Percentiles rank a stretch among this genome's conserved stretches.
phyloP scores from a whole-genome alignment of 768 basidiomycete genomes.

The Tremella mesenterica region DNA sequence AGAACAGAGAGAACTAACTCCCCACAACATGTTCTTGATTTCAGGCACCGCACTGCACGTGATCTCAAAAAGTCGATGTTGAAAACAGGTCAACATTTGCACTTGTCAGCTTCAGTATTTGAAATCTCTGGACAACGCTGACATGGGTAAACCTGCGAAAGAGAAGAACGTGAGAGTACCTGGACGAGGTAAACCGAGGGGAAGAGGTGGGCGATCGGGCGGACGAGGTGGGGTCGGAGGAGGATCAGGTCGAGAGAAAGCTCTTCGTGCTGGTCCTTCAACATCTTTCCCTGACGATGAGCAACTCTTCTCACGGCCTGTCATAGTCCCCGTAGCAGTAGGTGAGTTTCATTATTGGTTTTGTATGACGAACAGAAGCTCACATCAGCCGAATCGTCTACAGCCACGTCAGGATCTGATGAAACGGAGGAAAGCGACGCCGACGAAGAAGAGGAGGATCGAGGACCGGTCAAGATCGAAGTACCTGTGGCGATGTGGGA shows the following conservation, averaged over 20 bases:
- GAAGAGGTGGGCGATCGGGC: conserved; percentile 12
- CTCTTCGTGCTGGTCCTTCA: conserved; percentile 1
- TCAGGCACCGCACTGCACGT: conserved; percentile 3
- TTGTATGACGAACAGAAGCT: background rate
- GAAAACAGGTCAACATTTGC: too few species aligned
- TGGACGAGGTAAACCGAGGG: conserved; percentile 17
- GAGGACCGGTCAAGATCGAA: conserved; percentile 31
- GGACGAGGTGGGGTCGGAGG: conserved; percentile 6
- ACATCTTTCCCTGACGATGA: conserved; percentile 1
- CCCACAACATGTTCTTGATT: background rate
- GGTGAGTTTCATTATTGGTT: background rate
- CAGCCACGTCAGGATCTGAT: conserved; percentile 5
- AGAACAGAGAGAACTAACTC: background rate
- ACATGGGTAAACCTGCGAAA: conserved; percentile 38
- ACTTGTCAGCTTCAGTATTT: background rate
- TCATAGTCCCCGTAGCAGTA: conserved; percentile 9
- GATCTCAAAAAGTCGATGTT: background rate
- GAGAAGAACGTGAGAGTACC: conserved; percentile 23
- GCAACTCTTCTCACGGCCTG: background rate
- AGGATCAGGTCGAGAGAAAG: conserved; percentile 1
- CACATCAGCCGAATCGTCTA: background rate
- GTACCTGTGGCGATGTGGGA: conserved; percentile 98
- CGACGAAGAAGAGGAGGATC: conserved; percentile 45
- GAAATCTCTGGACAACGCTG: background rate
- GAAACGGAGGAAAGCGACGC: conserved; percentile 43